phyloP scores from a whole-genome alignment of 2,329 filamentous ascomycete species.

The Stachybotrys echinatus region DNA sequence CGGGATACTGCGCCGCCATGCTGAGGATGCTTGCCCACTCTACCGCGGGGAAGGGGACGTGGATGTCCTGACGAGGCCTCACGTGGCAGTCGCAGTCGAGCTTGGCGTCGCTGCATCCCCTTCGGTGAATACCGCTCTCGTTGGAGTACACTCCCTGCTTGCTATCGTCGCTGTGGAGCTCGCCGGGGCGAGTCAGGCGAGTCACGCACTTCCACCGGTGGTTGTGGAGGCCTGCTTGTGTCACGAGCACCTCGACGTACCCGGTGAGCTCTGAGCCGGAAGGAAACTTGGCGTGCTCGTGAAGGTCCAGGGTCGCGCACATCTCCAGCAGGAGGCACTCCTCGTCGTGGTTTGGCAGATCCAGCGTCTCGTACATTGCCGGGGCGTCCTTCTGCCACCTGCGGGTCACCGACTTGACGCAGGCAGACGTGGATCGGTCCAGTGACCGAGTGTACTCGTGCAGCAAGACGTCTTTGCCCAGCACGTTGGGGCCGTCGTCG shows the following conservation, averaged over 20 bases:
- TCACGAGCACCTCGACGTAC: slow-evolving; percentile 54
- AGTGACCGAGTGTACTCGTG: slow-evolving; percentile 54
- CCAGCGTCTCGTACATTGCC: slow-evolving; percentile 47
- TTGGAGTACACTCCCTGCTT: slow-evolving; percentile 41
- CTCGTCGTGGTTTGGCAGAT: slow-evolving; percentile 41
- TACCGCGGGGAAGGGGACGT: slow-evolving; percentile 52
- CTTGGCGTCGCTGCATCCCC: slow-evolving; percentile 43
- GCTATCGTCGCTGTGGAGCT: slow-evolving; percentile 42
- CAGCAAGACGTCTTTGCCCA: slow-evolving; percentile 47
- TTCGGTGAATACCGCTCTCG: slow-evolving; percentile 47
- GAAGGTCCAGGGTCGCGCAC: slow-evolving; percentile 54
- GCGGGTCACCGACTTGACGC: slow-evolving; percentile 45
- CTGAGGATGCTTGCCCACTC: slow-evolving; percentile 55
- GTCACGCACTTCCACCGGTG: slow-evolving; percentile 59
- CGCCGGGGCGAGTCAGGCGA: slow-evolving; percentile 49
- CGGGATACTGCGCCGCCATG: slow-evolving; percentile 48
- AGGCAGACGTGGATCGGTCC: slow-evolving; percentile 50
- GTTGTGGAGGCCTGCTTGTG: slow-evolving; percentile 45
- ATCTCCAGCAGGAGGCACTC: slow-evolving; percentile 56
- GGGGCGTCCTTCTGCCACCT: slow-evolving; percentile 57
- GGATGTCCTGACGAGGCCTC: slow-evolving; percentile 41
- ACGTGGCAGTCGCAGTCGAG: slow-evolving; percentile 46
- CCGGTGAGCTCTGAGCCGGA: slow-evolving; percentile 55
- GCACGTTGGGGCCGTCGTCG: slow-evolving; percentile 44
- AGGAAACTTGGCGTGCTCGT: slow-evolving; percentile 52